Conservation (phyloP, 2,329 filamentous ascomycete genomes). For the Monosporascus sp. region DNA sequence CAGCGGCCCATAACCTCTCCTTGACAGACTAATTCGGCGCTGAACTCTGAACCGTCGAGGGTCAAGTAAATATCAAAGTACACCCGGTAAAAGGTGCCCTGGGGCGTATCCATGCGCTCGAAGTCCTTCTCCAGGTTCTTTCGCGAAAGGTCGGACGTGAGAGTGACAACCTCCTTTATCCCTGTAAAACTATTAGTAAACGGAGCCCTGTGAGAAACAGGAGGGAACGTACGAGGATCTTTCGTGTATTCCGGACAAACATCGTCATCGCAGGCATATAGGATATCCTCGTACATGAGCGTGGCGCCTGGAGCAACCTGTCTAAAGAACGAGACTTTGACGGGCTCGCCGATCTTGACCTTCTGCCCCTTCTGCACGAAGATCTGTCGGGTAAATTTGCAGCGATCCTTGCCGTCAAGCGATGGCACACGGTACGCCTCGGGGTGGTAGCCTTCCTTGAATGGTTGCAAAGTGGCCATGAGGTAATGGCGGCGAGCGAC, state of each 20-base stretch:
- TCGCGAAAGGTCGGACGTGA: constrained; percentile 91
- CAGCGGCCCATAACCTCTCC: constrained; percentile 98
- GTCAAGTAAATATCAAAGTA: constrained; percentile 83
- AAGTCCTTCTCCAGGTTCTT: constrained; percentile 99
- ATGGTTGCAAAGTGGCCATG: constrained; percentile 97
- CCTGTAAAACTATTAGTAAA: constrained; percentile 46
- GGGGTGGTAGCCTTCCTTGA: constrained; percentile 97
- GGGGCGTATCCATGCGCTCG: constrained; percentile 97
- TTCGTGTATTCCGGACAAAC: constrained; percentile 98
- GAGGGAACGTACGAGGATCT: constrained; percentile 79
- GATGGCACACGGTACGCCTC: constrained; percentile 97
- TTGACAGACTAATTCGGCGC: constrained; percentile 96
- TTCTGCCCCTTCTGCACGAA: constrained; percentile 98
- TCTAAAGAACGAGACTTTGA: constrained; percentile 98
- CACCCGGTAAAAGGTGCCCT: constrained; percentile 89
- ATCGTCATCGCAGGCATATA: constrained; percentile 97
- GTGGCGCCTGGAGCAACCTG: constrained; percentile 96
- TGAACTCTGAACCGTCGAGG: constrained; percentile 95
- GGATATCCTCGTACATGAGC: constrained; percentile 97
- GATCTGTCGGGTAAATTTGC: constrained; percentile 97
- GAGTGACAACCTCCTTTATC: constrained; percentile 97
- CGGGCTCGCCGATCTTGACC: constrained; percentile 97
- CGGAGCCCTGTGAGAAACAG: constrained; percentile 5
- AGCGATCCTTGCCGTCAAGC: constrained; percentile 92
- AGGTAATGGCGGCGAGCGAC: constrained; percentile 96